Evolutionary conservation across 2,329 filamentous ascomycete genomes (phyloP).

Genomic region (Dendrostoma leiphaemia): DNA sequence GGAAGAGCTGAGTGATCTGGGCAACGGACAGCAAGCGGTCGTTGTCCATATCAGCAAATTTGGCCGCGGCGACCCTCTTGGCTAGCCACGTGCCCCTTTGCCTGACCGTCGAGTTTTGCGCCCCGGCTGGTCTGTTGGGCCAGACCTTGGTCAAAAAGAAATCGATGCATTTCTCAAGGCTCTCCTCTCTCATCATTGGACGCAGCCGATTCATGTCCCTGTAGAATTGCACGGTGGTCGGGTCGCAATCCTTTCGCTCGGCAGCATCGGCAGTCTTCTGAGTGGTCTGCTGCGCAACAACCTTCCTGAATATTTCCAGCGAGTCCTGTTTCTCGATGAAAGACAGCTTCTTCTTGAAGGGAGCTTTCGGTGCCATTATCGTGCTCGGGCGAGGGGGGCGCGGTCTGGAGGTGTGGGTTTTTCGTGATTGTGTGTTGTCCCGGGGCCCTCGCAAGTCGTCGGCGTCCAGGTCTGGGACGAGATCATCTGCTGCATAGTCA

Average conservation of each 20-base stretch:
- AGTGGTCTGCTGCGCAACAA: conserved; percentile 7
- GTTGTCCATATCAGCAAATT: conserved; percentile 29
- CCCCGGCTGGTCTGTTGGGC: conserved; percentile 14
- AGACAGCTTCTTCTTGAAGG: neutral
- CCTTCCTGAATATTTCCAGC: conserved; percentile 13
- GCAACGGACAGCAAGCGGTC: conserved; percentile 34
- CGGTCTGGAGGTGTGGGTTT: neutral
- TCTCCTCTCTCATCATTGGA: conserved; percentile 25
- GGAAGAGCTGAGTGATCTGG: conserved; percentile 35
- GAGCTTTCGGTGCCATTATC: neutral
- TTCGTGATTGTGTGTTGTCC: no score
- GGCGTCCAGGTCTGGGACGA: conserved; percentile 1
- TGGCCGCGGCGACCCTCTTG: conserved; percentile 30
- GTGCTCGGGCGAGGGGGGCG: neutral
- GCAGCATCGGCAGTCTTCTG: neutral
- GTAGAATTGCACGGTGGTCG: conserved; percentile 23
- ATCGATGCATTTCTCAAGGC: conserved; percentile 24
- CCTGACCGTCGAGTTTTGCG: conserved; percentile 26
- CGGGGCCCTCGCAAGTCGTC: neutral
- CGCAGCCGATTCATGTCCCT: conserved; percentile 28
- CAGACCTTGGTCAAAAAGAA: conserved; percentile 31
- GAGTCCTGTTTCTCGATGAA: neutral
- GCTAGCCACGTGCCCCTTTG: conserved; percentile 26
- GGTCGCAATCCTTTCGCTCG: neutral
- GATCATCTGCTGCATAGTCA: neutral